Base-by-base conservation (phyloP, 371 early-diverging fungal genomes). In the Gilbertella persicaria region DNA sequence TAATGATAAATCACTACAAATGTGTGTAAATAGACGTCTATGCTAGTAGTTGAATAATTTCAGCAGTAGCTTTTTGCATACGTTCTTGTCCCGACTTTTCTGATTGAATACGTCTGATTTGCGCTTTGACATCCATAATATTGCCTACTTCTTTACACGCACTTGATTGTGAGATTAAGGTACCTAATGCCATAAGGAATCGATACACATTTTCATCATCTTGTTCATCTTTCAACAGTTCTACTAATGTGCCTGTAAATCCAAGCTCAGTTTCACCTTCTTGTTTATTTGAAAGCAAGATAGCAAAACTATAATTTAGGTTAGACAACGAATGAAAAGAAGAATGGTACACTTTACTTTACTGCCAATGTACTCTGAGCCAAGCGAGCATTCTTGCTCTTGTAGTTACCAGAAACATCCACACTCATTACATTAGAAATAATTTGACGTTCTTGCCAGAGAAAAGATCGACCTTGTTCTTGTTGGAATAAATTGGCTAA, bases 401-500 rank as follows among this genome's bases (percentile, higher is more conserved):
- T 63, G 29, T 55, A 64, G 20, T 49, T 58, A 42, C 61, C 56
- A 10, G 65, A 60, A 8, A 68, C 37, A 35, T 73, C 68, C 2
- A 58, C 58, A 30, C 71, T 63, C 50, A 72, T 24, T 14, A 62
- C 37, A 29, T 69, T 56, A 8, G 59, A 24, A 3, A 69, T 17
- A n/a, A 40, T 42, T 0, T 30, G 28, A 8, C 56, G 47, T 26
- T 64, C 59, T 42, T 73, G 45, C 74, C 77, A 82, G 7, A 80
- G 53, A 5, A 69, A 25, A 2, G 66, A 60, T 20, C 57, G 58
- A 9, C 87, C 87, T 17, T 53, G 60, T 0, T 56, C 54, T 4
- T 62, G 64, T 10, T 73, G 71, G 45, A 88, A 88, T 12, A 80
- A 43, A 45, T 93, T 92, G 24, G 79, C 71, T 23, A 88, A 38